Evolutionary conservation across 176 grass and related monocot species (phyloP).

Genomic region (Aegilops speltoides): DNA sequence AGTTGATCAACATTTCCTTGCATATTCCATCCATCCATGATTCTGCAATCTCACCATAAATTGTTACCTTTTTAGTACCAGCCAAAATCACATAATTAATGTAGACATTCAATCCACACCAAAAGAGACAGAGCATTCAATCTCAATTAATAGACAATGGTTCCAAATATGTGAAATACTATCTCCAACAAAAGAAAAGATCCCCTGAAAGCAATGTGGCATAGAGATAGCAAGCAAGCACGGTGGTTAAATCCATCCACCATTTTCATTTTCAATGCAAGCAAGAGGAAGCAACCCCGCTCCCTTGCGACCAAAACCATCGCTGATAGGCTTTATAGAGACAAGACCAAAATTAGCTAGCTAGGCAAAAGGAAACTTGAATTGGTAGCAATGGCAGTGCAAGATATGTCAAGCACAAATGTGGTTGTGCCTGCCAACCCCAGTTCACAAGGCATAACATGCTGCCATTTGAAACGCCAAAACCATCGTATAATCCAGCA

Average conservation of each 20-base stretch:
- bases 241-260: slow-evolving; percentile 3
- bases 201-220: slow-evolving; percentile 23
- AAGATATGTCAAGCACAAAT: slow-evolving; percentile 16
- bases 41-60: not conserved
- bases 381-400: slow-evolving; percentile 29
- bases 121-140: not conserved
- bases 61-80: not conserved
- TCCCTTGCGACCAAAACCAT: slow-evolving; percentile 41
- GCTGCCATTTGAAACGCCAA: not conserved
- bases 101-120: not conserved
- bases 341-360: slow-evolving; percentile 23
- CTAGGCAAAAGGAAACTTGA: slow-evolving; percentile 15
- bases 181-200: not conserved
- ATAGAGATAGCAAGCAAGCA: not conserved
- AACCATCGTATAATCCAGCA: not conserved
- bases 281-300: slow-evolving; percentile 5
- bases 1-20: too few relatives aligned
- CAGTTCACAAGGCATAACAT: not conserved
- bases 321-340: not conserved
- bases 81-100: not conserved
- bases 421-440: slow-evolving; percentile 11
- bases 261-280: not conserved
- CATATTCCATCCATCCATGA: not conserved
- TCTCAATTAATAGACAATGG: not conserved
- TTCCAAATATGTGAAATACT: not conserved